Conservation (phyloP, 306 rosid genomes). For the Mucuna pruriens region DNA sequence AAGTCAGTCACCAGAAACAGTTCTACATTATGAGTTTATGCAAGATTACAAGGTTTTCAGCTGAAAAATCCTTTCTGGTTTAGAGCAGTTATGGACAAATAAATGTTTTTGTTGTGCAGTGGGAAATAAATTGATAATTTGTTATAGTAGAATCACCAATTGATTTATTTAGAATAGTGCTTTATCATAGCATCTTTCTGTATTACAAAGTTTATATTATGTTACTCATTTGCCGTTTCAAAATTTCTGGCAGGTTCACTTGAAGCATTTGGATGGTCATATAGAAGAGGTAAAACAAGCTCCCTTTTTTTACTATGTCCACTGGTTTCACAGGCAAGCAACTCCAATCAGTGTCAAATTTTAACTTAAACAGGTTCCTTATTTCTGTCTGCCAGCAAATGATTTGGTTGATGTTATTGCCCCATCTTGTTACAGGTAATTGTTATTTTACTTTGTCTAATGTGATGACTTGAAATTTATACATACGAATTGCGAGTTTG, state of each 20-base stretch:
- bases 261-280: conserved; percentile 97
- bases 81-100: neutral
- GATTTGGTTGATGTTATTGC: conserved; percentile 97
- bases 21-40: conserved; percentile 98
- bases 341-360: conserved; percentile 49
- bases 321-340: conserved; percentile 28
- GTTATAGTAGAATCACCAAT: neutral
- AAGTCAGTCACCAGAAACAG: conserved; percentile 87
- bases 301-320: conserved; percentile 26
- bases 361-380: conserved; percentile 83
- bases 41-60: conserved; percentile 93
- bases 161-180: neutral
- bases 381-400: conserved; percentile 98
- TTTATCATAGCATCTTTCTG: neutral
- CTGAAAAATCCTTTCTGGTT: conserved; percentile 12
- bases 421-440: conserved; percentile 97
- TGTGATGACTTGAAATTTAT: neutral
- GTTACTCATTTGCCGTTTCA: conserved; percentile 14
- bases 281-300: conserved; percentile 81
- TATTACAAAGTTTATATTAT: conserved; percentile 15
- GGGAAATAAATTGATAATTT: conserved; percentile 18
- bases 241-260: conserved; percentile 64
- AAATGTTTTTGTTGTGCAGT: neutral
- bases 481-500: neutral
- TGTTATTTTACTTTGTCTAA: neutral